These are phyloP conservation scores for Tremellales sp. DNA, from an alignment of 1,284 basidiomycete species.

Conservation along the genomic window DNA sequence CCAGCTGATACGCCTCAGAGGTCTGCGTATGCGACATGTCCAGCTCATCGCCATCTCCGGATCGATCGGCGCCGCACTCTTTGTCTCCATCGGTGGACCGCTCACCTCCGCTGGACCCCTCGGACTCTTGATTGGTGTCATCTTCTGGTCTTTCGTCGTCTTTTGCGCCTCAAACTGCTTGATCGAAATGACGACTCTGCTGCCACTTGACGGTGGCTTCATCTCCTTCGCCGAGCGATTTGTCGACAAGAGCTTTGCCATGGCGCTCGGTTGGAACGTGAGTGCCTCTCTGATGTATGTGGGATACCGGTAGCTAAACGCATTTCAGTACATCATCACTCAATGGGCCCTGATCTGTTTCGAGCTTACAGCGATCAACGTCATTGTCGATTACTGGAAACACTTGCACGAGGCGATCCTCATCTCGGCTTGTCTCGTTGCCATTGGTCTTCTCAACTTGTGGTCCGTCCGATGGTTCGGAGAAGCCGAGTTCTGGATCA, in stretches of 20 bases:
- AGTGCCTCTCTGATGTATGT: slow-evolving; percentile 1
- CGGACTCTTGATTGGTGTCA: slow-evolving; percentile 22
- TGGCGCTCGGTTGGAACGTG: slow-evolving; percentile 22
- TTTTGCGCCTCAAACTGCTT: slow-evolving; percentile 22
- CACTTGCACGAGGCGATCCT: slow-evolving; percentile 23
- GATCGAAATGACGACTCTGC: slow-evolving; percentile 23
- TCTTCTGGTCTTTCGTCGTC: slow-evolving; percentile 16
- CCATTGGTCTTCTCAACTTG: slow-evolving; percentile 22
- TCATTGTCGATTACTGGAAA: slow-evolving; percentile 29
- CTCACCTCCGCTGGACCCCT: slow-evolving; percentile 25
- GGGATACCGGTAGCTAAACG: not conserved
- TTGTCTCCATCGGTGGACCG: slow-evolving; percentile 23
- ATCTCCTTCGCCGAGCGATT: slow-evolving; percentile 22
- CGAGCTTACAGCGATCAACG: slow-evolving; percentile 27
- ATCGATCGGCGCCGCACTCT: slow-evolving; percentile 20
- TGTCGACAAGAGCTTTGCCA: slow-evolving; percentile 17
- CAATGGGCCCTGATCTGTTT: slow-evolving; percentile 23
- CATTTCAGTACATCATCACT: slow-evolving; percentile 12
- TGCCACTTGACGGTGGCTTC: slow-evolving; percentile 22
- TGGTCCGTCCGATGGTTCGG: slow-evolving; percentile 25
- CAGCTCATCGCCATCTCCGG: slow-evolving; percentile 28
- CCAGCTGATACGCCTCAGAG: too few species aligned
- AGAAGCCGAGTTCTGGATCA: slow-evolving; percentile 35
- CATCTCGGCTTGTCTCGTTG: slow-evolving; percentile 21
- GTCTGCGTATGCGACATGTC: slow-evolving; percentile 25